Base-by-base conservation (phyloP, 208 protist genomes). In the Strigomonas culicis region DNA sequence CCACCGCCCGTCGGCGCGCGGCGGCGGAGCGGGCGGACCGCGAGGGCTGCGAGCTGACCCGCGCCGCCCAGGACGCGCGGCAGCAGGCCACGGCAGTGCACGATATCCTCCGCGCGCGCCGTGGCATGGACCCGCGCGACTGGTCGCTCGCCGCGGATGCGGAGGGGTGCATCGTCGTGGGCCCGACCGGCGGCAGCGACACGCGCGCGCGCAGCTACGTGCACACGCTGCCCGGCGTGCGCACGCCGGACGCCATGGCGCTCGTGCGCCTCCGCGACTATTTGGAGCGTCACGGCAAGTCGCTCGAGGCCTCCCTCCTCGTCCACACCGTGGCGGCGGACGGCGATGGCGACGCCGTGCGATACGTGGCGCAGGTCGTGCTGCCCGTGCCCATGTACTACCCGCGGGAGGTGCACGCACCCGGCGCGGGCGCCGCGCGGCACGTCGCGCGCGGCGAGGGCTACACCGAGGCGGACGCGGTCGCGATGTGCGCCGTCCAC, bases 281-380 rank as follows among this genome's bases (percentile, higher is more conserved):
- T 67, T 62, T 96, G n/a, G 87, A 96, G 70, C 84, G 90, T 0
- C 79, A 96, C 66, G 90, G 90, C 41, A 92, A 88, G 64, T 49
- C 68, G 11, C 50, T 82, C 4, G 79, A 89, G 10, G 66, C 52
- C 30, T 30, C 49, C 32, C 63, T 55, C 3, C 63, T 30, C 24
- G 50, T 64, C 8, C 39, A 50, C 21, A 57, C 60, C 17, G 63
- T 70, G 30, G 63, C 47, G 0, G 74, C 74, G 27, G 43, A 66
- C 0, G 31, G 21, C 1, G 24, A 22, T 0, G 52, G 50, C 8
- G 21, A 7, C 17, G 61, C 67, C 15, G 49, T 24, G 25, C 57
- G 73, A 19, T 84, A 71, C 64, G 52, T 71, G 21, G 68, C 63
- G 15, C 82, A 68, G 44, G 70, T 80, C 30, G 22, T 46, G 0